phyloP scores from a whole-genome alignment of 2,329 filamentous ascomycete species.

The Neodidymelliopsis sp. region DNA sequence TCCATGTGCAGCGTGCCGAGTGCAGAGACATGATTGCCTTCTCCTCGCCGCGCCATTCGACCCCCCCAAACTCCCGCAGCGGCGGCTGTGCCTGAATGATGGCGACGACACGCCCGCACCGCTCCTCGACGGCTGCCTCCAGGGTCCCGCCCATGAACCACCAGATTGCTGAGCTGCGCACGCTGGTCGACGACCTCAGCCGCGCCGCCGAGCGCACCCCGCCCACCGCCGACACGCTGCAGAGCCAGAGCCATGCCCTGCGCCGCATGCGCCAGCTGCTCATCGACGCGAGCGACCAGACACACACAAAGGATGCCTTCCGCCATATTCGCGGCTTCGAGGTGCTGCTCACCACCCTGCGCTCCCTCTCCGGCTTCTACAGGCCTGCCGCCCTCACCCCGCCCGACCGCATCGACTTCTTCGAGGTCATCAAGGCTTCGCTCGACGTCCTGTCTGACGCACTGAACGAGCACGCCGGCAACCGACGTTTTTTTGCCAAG shows the following conservation, averaged over 20 bases:
- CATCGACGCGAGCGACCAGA: constrained; percentile 59
- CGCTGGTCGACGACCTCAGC: constrained; percentile 46
- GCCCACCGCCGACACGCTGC: constrained; percentile 42
- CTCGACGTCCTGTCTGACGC: constrained; percentile 77
- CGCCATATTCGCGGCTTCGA: constrained; percentile 82
- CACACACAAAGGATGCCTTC: constrained; percentile 77
- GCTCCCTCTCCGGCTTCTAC: constrained; percentile 78
- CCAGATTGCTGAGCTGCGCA: constrained; percentile 52
- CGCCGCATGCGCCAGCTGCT: constrained; percentile 72
- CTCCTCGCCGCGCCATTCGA: constrained; percentile 28
- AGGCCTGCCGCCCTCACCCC: constrained; percentile 68
- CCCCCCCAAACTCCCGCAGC: constrained; percentile 33
- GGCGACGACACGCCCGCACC: constrained; percentile 45
- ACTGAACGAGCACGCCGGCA: constrained; percentile 81
- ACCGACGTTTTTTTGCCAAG: constrained; percentile 84
- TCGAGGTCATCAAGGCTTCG: constrained; percentile 74
- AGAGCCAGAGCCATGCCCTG: constrained; percentile 59
- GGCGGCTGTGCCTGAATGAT: constrained; percentile 43
- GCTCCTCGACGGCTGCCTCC: constrained; percentile 50
- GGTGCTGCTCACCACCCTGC: constrained; percentile 71
- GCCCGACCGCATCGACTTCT: constrained; percentile 69
- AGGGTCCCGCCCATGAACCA: constrained; percentile 61
- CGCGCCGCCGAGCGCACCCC: constrained; percentile 40
- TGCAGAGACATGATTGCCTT: constrained; percentile 41
- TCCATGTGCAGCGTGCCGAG: constrained; percentile 16